Evolutionary conservation across 495 filamentous ascomycete genomes (phyloP), one percentile per base, ranked within the genome.

Genomic region (Penicillium turbatum): DNA sequence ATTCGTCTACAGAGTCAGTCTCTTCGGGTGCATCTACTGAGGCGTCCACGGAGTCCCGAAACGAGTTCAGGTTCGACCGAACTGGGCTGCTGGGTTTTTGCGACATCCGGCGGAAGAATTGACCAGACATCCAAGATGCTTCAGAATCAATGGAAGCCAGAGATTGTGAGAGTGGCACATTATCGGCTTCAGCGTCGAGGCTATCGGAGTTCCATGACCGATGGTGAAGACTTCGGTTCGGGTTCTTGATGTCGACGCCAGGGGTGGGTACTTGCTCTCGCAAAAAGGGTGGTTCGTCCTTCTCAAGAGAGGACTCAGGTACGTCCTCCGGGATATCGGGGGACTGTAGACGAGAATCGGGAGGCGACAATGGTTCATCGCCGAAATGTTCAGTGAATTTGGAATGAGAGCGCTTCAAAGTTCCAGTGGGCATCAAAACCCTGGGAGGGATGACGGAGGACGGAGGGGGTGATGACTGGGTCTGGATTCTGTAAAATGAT

Each of bases 381-480:
- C 89, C 90, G 13, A 97, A 80, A 65, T 96, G 90, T 67, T 97
- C 91, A n/a, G 85, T 82, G 75, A 97, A 97, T 41, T 89, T 92
- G 37, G 90, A 95, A 70, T 88, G 87, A 3, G 89, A 89, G 27
- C 90, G 85, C 54, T 84, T 82, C 7, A 90, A 82, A 1, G 77
- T 78, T 11, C 77, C 79, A 8, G 81, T 78, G 32, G 72, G 73
- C 38, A 69, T 69, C 53, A 71, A 72, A 34, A 62, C 66, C 53
- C 76, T 70, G 0, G 79, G 74, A 13, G 77, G 71, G 15, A 62
- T 51, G 8, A 56, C 1, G 13, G 65, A 64, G 9, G 66, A 50
- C 5, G 64, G 59, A 34, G 71, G 69, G 2, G 61, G 67, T 7
- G 70, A 68, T n/a, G 68, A 65, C 19, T 69, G 70, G 4, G 72